Percentiles rank a stretch among this genome's conserved stretches.
phyloP scores from a whole-genome alignment of 495 filamentous ascomycete species.

The Lophium mytilinum region DNA sequence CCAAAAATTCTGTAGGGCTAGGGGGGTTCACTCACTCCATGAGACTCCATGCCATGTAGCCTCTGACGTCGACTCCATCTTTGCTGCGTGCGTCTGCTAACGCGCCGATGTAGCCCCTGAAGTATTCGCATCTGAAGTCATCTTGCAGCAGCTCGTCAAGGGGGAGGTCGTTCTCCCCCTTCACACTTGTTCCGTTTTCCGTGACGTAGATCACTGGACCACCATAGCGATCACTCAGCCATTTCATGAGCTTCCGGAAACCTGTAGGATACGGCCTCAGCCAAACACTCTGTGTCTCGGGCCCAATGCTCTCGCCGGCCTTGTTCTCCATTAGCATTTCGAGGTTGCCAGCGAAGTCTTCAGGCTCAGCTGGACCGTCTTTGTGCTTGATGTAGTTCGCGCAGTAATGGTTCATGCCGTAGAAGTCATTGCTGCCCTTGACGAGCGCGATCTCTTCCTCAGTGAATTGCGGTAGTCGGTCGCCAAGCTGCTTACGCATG shows the following conservation, averaged over 20 bases:
- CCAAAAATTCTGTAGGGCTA: too few species aligned
- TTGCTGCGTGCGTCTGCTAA: slow-evolving; percentile 58
- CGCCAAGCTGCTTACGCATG: slow-evolving; percentile 65
- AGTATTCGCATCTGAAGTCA: slow-evolving; percentile 68
- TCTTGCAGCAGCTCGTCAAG: slow-evolving; percentile 62
- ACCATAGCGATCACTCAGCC: slow-evolving; percentile 68
- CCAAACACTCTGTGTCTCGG: slow-evolving; percentile 70
- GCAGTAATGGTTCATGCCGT: slow-evolving; percentile 82
- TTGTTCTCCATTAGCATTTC: slow-evolving; percentile 58
- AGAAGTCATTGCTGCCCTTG: slow-evolving; percentile 71
- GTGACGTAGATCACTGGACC: slow-evolving; percentile 72
- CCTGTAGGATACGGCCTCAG: slow-evolving; percentile 61
- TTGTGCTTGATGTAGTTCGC: slow-evolving; percentile 74
- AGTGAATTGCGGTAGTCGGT: slow-evolving; percentile 58
- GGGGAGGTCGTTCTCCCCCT: slow-evolving; percentile 68
- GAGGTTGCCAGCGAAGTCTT: slow-evolving; percentile 65
- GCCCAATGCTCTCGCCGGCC: slow-evolving; percentile 58
- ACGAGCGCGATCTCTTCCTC: slow-evolving; percentile 58
- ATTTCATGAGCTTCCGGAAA: slow-evolving; percentile 68
- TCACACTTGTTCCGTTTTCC: slow-evolving; percentile 70
- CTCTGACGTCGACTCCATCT: slow-evolving; percentile 63
- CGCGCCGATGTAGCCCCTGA: slow-evolving; percentile 61
- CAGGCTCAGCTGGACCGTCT: slow-evolving; percentile 44
- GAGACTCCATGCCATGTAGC: slow-evolving; percentile 74
- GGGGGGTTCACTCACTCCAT: slow-evolving; percentile 47